Evolutionary conservation across 768 basidiomycete species (phyloP).

Genomic region (Termitomyces sp.): DNA sequence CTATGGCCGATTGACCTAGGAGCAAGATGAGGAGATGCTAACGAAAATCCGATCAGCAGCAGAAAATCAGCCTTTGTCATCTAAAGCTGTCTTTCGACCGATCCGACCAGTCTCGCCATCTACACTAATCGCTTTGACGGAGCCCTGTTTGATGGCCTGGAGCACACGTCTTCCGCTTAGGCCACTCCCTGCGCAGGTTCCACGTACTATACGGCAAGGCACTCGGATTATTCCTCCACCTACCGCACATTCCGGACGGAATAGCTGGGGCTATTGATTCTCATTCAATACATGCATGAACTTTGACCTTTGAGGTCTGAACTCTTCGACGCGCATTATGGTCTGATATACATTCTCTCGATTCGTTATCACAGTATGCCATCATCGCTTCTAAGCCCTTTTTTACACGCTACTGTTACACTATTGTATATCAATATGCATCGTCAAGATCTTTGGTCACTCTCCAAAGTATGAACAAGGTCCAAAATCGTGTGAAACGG

Average conservation of each 20-base stretch:
- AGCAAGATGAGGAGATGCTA: background rate
- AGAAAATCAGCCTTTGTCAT: background rate
- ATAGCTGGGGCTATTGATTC: constrained; percentile 9
- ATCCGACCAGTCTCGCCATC: constrained; percentile 29
- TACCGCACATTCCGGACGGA: background rate
- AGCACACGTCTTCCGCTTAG: constrained; percentile 12
- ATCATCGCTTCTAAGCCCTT: background rate
- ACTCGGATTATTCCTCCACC: background rate
- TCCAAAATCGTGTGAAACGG: background rate
- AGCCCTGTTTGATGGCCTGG: constrained; percentile 38
- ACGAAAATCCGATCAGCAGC: background rate
- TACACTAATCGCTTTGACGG: constrained; percentile 37
- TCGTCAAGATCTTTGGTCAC: too few relatives aligned
- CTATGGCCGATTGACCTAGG: background rate
- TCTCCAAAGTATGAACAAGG: background rate
- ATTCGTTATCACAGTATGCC: background rate
- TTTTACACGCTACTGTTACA: background rate
- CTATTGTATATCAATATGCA: background rate
- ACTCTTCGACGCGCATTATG: background rate
- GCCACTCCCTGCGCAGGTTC: background rate
- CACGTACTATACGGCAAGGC: background rate
- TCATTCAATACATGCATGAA: background rate
- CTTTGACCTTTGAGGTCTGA: background rate
- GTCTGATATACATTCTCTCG: background rate
- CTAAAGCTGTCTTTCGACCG: constrained; percentile 2